Evolutionary conservation across 1,139 yeast genomes (phyloP).

Genomic region (Lodderomyces beijingensis): DNA sequence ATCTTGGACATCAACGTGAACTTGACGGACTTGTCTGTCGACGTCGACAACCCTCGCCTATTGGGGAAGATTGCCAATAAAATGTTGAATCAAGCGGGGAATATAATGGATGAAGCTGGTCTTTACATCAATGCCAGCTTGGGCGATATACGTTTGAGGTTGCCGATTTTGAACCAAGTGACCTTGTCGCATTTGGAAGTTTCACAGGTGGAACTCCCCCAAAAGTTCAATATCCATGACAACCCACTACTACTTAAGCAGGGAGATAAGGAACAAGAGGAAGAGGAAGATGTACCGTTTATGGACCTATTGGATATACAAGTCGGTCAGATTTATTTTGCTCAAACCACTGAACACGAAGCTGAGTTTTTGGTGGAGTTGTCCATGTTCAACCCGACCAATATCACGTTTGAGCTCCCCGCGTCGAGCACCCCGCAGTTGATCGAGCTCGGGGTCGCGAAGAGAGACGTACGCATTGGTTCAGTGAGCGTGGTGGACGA

Average conservation of each 20-base stretch:
- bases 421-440: conserved; percentile 10
- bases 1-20: conserved; percentile 10
- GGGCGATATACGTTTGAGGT: conserved; percentile 17
- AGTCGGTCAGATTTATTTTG: conserved; percentile 20
- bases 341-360: conserved; percentile 19
- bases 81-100: conserved; percentile 9
- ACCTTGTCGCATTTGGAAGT: conserved; percentile 16
- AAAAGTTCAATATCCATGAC: background rate
- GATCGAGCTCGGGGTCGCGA: conserved; percentile 15
- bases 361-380: conserved; percentile 26
- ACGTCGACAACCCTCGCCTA: conserved; percentile 12
- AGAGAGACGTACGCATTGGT: conserved; percentile 19
- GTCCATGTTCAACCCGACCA: conserved; percentile 36
- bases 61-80: conserved; percentile 16
- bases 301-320: conserved; percentile 17
- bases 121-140: conserved; percentile 15
- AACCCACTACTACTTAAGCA: too few relatives aligned
- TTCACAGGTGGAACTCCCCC: conserved; percentile 6
- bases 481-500: conserved; percentile 12
- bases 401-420: conserved; percentile 20
- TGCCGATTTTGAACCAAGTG: conserved; percentile 19
- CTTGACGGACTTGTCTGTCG: conserved; percentile 13
- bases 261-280: background rate
- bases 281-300: conserved; percentile 9
- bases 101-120: conserved; percentile 2